Evolutionary conservation across 257 asterid species (phyloP).

Genomic region (Cinchona pubescens): DNA sequence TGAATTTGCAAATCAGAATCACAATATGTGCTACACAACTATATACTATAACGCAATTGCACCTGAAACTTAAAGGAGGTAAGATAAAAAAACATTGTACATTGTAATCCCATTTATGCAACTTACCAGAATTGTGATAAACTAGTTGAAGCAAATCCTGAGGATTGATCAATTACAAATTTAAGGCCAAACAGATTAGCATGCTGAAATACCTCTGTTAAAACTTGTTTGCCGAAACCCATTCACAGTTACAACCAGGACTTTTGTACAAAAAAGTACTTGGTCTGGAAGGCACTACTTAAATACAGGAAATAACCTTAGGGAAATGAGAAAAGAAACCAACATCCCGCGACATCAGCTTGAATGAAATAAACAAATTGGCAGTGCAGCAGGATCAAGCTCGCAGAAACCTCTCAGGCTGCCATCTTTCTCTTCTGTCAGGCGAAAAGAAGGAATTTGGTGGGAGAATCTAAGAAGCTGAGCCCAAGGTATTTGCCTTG

Average conservation of each 20-base stretch:
- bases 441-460: conserved; percentile 33
- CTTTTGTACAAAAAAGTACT: conserved; percentile 15
- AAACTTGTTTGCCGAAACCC: neutral
- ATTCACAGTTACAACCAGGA: conserved; percentile 13
- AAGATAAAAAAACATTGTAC: neutral
- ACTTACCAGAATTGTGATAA: neutral
- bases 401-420: conserved; percentile 29
- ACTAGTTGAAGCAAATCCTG: neutral
- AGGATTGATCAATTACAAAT: neutral
- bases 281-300: neutral
- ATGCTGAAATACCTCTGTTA: neutral
- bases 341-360: conserved; percentile 11
- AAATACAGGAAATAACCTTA: neutral
- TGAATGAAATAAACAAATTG: conserved; percentile 12
- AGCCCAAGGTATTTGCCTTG: conserved; percentile 12
- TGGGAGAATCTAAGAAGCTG: conserved; percentile 39
- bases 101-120: neutral
- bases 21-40: neutral
- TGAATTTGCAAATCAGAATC: neutral
- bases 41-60: neutral
- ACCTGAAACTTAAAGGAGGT: neutral
- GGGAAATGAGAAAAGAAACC: neutral
- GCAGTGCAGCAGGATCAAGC: conserved; percentile 36
- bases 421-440: conserved; percentile 31
- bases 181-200: neutral